These are phyloP conservation scores for Tremella fuciformis DNA, from an alignment of 768 basidiomycete genomes.

Conservation along the genomic window DNA sequence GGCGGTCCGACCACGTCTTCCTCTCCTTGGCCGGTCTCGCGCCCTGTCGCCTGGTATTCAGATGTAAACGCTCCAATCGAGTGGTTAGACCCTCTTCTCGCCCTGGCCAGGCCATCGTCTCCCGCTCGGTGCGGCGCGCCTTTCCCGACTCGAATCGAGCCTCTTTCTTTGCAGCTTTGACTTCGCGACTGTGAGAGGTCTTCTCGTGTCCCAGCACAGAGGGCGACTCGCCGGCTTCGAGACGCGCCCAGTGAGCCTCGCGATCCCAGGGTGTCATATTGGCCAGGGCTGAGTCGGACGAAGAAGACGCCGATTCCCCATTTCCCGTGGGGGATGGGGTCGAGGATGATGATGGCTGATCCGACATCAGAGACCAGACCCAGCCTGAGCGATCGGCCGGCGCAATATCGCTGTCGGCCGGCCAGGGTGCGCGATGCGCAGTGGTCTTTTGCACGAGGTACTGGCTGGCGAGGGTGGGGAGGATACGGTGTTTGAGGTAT, in stretches of 20 bases:
- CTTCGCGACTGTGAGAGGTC: neutral
- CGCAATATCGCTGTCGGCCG: neutral
- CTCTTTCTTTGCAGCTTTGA: conserved; percentile 17
- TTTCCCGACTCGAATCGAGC: conserved; percentile 11
- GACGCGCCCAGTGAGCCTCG: conserved; percentile 24
- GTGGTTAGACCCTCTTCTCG: conserved; percentile 28
- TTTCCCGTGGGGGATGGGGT: neutral
- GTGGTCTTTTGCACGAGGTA: conserved; percentile 27
- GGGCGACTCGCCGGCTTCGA: conserved; percentile 17
- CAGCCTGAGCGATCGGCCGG: neutral
- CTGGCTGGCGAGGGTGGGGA: conserved; percentile 32
- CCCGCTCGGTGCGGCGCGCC: conserved; percentile 25
- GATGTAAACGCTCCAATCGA: conserved; percentile 28
- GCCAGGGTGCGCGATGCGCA: conserved; percentile 1
- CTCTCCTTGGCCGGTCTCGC: conserved; percentile 33
- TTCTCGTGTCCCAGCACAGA: conserved; percentile 9
- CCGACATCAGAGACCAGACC: neutral
- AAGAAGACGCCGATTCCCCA: conserved; percentile 5
- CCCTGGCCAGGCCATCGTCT: conserved; percentile 34
- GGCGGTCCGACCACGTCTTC: neutral
- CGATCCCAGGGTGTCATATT: conserved; percentile 12
- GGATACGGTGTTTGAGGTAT: conserved; percentile 32
- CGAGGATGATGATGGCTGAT: neutral
- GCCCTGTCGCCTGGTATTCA: conserved; percentile 33
- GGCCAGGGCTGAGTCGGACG: neutral